Conservation (phyloP, 1,139 yeast genomes). For the Pichia sp. region DNA sequence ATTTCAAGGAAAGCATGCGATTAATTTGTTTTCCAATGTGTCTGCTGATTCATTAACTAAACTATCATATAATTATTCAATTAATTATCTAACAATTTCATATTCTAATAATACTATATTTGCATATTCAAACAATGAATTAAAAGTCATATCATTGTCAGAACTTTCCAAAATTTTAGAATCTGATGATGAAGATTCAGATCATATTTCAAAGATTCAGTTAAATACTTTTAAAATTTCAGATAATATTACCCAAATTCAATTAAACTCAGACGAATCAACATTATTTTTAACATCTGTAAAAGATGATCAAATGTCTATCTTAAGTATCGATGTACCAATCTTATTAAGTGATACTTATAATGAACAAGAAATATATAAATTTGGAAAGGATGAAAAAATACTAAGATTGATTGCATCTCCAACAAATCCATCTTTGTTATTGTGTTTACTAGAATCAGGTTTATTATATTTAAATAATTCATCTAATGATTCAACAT, state of each 20-base stretch:
- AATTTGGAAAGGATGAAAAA: not conserved
- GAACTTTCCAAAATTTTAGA: conserved; percentile 18
- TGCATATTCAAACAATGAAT: conserved; percentile 16
- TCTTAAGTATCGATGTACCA: conserved; percentile 6
- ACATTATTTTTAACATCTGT: conserved; percentile 9
- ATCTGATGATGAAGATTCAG: conserved; percentile 14
- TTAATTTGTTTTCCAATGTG: conserved; percentile 18
- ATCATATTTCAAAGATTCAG: not conserved
- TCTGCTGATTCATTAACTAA: conserved; percentile 4
- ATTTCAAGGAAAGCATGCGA: conserved; percentile 22
- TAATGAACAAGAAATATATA: conserved; percentile 2
- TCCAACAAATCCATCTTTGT: not conserved
- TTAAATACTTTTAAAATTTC: conserved; percentile 16
- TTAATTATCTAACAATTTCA: conserved; percentile 20
- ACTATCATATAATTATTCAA: conserved; percentile 7
- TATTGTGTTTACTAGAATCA: conserved; percentile 7
- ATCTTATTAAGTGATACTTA: conserved; percentile 10
- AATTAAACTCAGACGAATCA: conserved; percentile 13
- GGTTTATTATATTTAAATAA: conserved; percentile 8
- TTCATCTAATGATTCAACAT: not conserved
- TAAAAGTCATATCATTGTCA: conserved; percentile 18
- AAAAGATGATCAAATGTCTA: not conserved
- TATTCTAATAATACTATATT: conserved; percentile 15
- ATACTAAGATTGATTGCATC: conserved; percentile 12
- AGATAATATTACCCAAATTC: conserved; percentile 14